These are phyloP conservation scores for Candida sphagnicola DNA, from an alignment of 805 yeast species.

Conservation along the genomic window DNA sequence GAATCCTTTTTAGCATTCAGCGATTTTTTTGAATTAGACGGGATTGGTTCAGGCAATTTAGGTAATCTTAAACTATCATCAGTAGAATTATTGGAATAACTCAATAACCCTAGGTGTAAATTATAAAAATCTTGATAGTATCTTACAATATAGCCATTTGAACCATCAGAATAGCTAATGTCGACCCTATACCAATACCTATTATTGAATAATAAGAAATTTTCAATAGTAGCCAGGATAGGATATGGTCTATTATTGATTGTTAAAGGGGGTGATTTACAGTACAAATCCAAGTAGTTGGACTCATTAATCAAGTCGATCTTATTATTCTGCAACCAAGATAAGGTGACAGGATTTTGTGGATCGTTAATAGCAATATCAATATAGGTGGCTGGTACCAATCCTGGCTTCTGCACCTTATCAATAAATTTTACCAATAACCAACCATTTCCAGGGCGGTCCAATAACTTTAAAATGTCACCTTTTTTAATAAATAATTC, in stretches of 20 bases:
- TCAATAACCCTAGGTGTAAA: constrained; percentile 21
- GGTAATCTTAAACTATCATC: constrained; percentile 17
- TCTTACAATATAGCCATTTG: constrained; percentile 22
- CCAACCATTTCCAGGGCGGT: constrained; percentile 51
- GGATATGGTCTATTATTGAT: constrained; percentile 23
- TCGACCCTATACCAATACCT: constrained; percentile 36
- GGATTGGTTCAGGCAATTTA: constrained; percentile 29
- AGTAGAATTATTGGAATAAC: constrained; percentile 5
- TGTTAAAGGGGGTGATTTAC: constrained; percentile 21
- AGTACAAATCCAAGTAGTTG: constrained; percentile 24
- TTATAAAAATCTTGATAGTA: constrained; percentile 36
- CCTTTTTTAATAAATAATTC: constrained; percentile 48
- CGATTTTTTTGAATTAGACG: constrained; percentile 6
- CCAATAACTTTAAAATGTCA: constrained; percentile 48
- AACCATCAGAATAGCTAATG: constrained; percentile 16
- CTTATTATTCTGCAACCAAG: constrained; percentile 24
- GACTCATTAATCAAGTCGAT: constrained; percentile 14
- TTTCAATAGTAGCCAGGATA: constrained; percentile 18
- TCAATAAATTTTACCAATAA: constrained; percentile 53
- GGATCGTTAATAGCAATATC: constrained; percentile 43
- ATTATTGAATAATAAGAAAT: constrained; percentile 23
- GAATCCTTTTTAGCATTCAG: constrained; percentile 4
- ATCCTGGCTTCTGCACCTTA: constrained; percentile 41
- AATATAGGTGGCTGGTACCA: constrained; percentile 49
- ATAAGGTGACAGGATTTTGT: constrained; percentile 32